These are phyloP conservation scores for Antitrichia curtipendula DNA, from an alignment of 225 moss, liverwort and hornwort genomes.

Conservation along the genomic window DNA sequence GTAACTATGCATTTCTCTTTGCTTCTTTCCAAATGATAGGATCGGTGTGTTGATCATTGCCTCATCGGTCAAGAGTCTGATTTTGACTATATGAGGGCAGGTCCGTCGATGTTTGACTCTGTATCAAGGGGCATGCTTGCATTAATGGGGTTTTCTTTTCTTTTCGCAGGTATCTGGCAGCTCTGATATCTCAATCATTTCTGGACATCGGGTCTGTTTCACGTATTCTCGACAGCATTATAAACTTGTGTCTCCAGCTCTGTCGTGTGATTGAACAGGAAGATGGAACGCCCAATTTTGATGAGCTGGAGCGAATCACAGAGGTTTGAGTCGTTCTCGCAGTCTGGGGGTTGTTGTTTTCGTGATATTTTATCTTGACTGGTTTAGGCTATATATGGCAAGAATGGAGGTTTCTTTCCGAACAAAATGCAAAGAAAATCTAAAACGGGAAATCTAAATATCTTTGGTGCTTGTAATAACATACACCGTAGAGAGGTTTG, in stretches of 20 bases:
- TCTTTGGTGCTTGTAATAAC: background rate
- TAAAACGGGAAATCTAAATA: background rate
- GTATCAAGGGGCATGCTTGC: background rate
- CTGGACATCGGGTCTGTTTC: conserved; percentile 97
- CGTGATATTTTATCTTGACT: background rate
- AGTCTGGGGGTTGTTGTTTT: background rate
- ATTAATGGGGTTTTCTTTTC: background rate
- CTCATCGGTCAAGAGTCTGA: background rate
- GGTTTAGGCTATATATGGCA: background rate
- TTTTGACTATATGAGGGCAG: background rate
- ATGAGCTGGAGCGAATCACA: conserved; percentile 77
- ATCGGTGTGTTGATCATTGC: background rate
- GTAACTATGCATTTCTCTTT: background rate
- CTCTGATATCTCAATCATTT: conserved; percentile 95
- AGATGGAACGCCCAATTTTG: conserved; percentile 70
- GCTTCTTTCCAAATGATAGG: background rate
- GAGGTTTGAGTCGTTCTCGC: conserved; percentile 36
- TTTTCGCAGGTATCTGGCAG: conserved; percentile 75
- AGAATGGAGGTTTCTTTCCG: background rate
- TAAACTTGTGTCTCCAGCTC: conserved; percentile 86
- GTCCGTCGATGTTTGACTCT: background rate
- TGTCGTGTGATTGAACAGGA: conserved; percentile 93
- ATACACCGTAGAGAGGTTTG: background rate
- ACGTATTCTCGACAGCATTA: conserved; percentile 93
- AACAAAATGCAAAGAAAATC: background rate